phyloP scores from a whole-genome alignment of 208 protist genomes.

The Leishmania major region DNA sequence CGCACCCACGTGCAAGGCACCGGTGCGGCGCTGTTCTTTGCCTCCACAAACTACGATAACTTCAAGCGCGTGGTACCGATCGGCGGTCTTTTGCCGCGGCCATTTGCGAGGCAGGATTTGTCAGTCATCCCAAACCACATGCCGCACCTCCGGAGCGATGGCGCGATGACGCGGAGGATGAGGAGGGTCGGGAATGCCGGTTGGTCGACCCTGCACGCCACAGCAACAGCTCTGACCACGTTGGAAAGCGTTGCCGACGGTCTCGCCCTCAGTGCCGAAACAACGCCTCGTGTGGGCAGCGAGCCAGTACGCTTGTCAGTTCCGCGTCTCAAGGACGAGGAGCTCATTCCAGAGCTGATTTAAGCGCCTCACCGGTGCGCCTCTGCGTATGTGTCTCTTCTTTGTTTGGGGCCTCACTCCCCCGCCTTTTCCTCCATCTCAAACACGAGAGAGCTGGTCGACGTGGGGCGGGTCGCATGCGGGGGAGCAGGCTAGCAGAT shows the following conservation, averaged over 20 bases:
- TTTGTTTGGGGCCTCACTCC: neutral
- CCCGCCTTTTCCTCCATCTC: neutral
- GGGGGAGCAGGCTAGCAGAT: neutral
- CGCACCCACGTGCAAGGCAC: slow-evolving; percentile 12
- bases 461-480: neutral
- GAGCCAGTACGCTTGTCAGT: slow-evolving; percentile 6
- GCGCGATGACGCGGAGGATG: slow-evolving; percentile 22
- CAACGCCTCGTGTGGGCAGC: neutral
- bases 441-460: neutral
- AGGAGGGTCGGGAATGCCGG: neutral
- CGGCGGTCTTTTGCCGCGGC: slow-evolving; percentile 65
- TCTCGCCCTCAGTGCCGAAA: neutral
- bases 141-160: slow-evolving; percentile 60
- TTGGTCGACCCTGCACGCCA: neutral
- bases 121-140: slow-evolving; percentile 54
- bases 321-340: slow-evolving; percentile 59
- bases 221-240: neutral
- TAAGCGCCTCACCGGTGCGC: slow-evolving; percentile 14
- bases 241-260: neutral
- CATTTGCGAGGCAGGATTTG: slow-evolving; percentile 44
- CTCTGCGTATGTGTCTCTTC: neutral
- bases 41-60: slow-evolving; percentile 74
- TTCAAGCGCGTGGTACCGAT: slow-evolving; percentile 65
- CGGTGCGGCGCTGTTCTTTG: slow-evolving; percentile 44
- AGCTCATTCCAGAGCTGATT: slow-evolving; percentile 60